phyloP scores from a whole-genome alignment of 2,329 filamentous ascomycete genomes.

The Apiospora sp. region DNA sequence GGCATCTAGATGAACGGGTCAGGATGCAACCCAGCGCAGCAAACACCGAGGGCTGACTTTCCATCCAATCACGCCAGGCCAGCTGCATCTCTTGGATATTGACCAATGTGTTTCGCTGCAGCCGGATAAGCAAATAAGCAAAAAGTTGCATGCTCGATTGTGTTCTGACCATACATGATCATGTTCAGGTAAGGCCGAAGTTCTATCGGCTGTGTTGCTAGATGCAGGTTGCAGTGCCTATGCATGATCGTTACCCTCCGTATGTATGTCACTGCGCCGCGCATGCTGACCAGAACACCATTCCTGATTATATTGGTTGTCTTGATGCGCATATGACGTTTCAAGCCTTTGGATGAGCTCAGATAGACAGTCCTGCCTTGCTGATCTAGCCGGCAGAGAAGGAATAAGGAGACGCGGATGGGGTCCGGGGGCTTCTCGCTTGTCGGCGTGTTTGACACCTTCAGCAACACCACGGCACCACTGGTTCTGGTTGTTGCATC shows the following conservation, averaged over 20 bases:
- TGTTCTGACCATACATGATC: conserved; percentile 20
- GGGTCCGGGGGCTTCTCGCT: neutral
- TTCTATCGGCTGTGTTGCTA: conserved; percentile 1
- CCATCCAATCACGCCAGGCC: neutral
- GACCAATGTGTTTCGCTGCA: neutral
- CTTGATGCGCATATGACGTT: conserved; percentile 6
- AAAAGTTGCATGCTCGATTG: neutral
- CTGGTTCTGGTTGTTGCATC: neutral
- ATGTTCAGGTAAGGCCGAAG: neutral
- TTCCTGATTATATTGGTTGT: neutral
- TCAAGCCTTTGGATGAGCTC: neutral
- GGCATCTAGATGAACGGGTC: neutral
- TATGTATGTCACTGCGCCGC: conserved; percentile 2
- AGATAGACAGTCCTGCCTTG: neutral
- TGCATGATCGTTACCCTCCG: conserved; percentile 1
- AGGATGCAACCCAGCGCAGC: neutral
- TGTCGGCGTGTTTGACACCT: neutral
- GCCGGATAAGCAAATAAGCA: conserved; percentile 12
- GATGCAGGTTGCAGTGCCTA: neutral
- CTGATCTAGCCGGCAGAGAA: neutral
- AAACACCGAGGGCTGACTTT: conserved; percentile 2
- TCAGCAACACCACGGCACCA: neutral
- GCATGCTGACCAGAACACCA: neutral
- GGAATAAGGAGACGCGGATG: neutral
- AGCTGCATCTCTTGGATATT: neutral